Base-by-base conservation (phyloP, 2,329 filamentous ascomycete species). In the Fusarium hainanense region DNA sequence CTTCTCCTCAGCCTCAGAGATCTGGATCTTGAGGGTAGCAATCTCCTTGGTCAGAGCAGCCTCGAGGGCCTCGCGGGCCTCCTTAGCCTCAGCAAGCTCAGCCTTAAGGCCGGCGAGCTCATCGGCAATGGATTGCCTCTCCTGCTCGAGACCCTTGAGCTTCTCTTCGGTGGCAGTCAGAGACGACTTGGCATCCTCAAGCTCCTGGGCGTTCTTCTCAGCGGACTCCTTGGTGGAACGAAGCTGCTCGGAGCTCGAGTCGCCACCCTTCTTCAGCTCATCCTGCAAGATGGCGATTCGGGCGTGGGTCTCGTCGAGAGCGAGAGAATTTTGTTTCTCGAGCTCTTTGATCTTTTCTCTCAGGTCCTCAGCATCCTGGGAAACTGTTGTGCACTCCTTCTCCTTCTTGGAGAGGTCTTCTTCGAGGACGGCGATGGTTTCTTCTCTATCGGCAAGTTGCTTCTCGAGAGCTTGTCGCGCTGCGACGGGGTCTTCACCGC, bases 311-410 rank as follows among this genome's bases (percentile, higher is more conserved):
- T 81, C 78, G 40, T 77, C 71, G 54, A 78, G 73, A 18, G 77
- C 68, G 7, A 71, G 60, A 32, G 76, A 73, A 27, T 75, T 68
- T 58, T 79, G 71, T 27, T 74, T 70, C 58, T 77, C 76, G 46
- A 81, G 75, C 48, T 78, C 75, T 60, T 77, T 73, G 62, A 83
- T 77, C 77, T 80, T 82, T 66, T 79, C 74, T 40, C 79, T 79
- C 48, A 83, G 70, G 21, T 77, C 73, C 9, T 81, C 79, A 42
- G 76, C 78, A 67, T 83, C 80, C 27, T 79, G 74, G 54, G 77
- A 74, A 49, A 77, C 58, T 50, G 70, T 64, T 40, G 66, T 77
- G 73, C 76, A 75, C 64, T 80, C 77, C 74, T 79, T 79, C 73
- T 80, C 79, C 74, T 80, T 80, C 76, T 78, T 78, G 63, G 74